Conservation (phyloP, 148 eudicot genomes). For the Selenicereus undatus region DNA sequence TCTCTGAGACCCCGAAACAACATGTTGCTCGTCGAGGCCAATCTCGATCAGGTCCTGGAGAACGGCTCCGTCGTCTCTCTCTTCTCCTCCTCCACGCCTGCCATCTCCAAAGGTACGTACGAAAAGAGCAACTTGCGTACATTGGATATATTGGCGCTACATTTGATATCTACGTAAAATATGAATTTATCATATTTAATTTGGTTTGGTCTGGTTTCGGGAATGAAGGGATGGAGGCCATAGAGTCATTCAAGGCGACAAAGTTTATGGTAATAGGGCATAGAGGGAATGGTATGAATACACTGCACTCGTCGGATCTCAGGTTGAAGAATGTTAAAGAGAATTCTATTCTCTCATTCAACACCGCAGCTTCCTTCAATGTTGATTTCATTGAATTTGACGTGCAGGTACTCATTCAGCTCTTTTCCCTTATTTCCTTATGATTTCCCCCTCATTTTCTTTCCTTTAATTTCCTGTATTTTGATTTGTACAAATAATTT, state of each 20-base stretch:
- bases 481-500: too few species aligned
- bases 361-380: conserved; percentile 51
- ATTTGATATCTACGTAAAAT: too few species aligned
- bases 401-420: conserved; percentile 51
- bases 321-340: conserved; percentile 67
- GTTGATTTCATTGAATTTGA: conserved; percentile 70
- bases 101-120: conserved; percentile 36
- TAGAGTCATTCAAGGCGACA: conserved; percentile 20
- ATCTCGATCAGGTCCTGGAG: conserved; percentile 42
- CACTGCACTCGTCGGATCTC: conserved; percentile 54
- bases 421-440: neutral
- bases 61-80: conserved; percentile 40
- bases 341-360: conserved; percentile 63
- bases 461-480: too few species aligned
- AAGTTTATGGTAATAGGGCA: conserved; percentile 77
- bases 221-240: conserved; percentile 25
- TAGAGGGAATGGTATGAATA: conserved; percentile 75
- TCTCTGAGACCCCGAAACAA: too few species aligned
- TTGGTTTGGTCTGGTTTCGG: neutral
- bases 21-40: too few species aligned
- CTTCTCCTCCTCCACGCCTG: conserved; percentile 24
- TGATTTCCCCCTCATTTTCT: neutral
- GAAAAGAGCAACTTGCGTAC: too few species aligned
- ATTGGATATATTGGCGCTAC: too few species aligned
- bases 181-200: too few species aligned